A percentile compares a stretch with the other conserved stretches of the same genome.
Evolutionary conservation across 2,329 filamentous ascomycete species (phyloP).

Genomic region (Aureobasidium namibiae): DNA sequence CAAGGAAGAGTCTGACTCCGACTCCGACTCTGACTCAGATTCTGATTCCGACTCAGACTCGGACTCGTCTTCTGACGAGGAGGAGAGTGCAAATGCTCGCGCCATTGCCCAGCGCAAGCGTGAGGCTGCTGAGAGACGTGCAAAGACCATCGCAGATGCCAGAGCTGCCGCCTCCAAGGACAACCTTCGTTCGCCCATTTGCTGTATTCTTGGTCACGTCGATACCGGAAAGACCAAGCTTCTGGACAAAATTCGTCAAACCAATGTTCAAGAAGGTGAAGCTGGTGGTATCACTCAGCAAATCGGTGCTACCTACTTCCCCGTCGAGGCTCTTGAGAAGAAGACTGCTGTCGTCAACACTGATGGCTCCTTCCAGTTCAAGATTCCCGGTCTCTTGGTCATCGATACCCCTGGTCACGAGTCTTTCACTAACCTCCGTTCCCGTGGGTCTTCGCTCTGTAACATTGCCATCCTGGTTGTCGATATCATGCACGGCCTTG

Average conservation of each 20-base stretch:
- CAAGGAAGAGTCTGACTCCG: slow-evolving; percentile 18
- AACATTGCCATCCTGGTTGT: slow-evolving; percentile 99
- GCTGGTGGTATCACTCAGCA: slow-evolving; percentile 99
- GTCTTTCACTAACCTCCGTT: slow-evolving; percentile 97
- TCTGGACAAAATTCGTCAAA: slow-evolving; percentile 95
- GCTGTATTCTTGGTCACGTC: slow-evolving; percentile 99
- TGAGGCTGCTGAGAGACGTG: slow-evolving; percentile 79
- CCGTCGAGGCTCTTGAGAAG: slow-evolving; percentile 80
- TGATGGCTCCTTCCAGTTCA: slow-evolving; percentile 87
- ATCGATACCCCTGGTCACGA: slow-evolving; percentile 99
- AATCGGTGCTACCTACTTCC: slow-evolving; percentile 99
- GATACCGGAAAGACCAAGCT: slow-evolving; percentile 99
- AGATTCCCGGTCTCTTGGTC: slow-evolving; percentile 89
- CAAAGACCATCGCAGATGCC: slow-evolving; percentile 85
- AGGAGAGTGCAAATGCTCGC: slow-evolving; percentile 61
- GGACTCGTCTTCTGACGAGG: slow-evolving; percentile 61
- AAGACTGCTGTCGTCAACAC: slow-evolving; percentile 92
- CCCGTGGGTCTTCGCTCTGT: slow-evolving; percentile 92
- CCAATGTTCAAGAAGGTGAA: slow-evolving; percentile 97
- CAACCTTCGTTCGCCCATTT: slow-evolving; percentile 93
- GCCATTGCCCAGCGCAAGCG: slow-evolving; percentile 73
- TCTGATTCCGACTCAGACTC: slow-evolving; percentile 35
- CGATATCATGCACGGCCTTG: slow-evolving; percentile 99
- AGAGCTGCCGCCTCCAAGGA: slow-evolving; percentile 86
- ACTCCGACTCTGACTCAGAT: slow-evolving; percentile 42